These are phyloP conservation scores for Sugiyamaella smithiae DNA, from an alignment of 805 yeast species.

Conservation along the genomic window DNA sequence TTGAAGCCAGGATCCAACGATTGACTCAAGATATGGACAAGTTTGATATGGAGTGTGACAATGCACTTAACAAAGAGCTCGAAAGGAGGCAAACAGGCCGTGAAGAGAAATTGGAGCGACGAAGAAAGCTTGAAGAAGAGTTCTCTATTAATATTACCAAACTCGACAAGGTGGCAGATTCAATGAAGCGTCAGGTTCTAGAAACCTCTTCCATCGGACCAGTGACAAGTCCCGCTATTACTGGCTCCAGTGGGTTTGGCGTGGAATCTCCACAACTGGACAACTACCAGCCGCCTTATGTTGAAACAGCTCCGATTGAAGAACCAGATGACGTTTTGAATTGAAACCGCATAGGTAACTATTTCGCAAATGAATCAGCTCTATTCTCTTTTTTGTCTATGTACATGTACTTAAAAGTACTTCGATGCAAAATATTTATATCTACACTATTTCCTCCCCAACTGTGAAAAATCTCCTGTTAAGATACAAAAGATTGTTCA, in stretches of 20 bases:
- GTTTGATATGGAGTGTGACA: slow-evolving; percentile 27
- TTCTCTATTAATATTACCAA: slow-evolving; percentile 34
- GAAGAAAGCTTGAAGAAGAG: slow-evolving; percentile 32
- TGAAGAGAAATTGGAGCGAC: slow-evolving; percentile 29
- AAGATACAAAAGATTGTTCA: slow-evolving; percentile 24
- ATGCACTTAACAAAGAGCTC: slow-evolving; percentile 25
- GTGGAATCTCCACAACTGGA: no score
- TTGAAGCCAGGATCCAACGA: slow-evolving; percentile 26
- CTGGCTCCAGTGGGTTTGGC: no score
- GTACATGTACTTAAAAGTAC: neutral
- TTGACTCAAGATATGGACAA: slow-evolving; percentile 28
- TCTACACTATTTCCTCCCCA: slow-evolving; percentile 39
- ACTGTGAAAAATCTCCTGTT: slow-evolving; percentile 31
- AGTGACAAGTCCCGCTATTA: no score
- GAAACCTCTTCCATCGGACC: neutral
- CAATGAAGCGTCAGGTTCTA: slow-evolving; percentile 25
- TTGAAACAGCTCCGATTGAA: no score
- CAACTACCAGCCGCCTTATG: no score
- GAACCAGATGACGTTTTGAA: no score
- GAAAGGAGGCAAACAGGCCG: slow-evolving; percentile 27
- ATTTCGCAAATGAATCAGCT: no score
- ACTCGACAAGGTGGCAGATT: slow-evolving; percentile 33
- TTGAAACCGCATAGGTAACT: no score
- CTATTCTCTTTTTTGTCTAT: neutral
- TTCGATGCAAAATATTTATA: neutral